Evolutionary conservation across 345 rosid genomes (phyloP), one percentile per base, ranked within the genome.

Genomic region (Carallia pectinifolia): DNA sequence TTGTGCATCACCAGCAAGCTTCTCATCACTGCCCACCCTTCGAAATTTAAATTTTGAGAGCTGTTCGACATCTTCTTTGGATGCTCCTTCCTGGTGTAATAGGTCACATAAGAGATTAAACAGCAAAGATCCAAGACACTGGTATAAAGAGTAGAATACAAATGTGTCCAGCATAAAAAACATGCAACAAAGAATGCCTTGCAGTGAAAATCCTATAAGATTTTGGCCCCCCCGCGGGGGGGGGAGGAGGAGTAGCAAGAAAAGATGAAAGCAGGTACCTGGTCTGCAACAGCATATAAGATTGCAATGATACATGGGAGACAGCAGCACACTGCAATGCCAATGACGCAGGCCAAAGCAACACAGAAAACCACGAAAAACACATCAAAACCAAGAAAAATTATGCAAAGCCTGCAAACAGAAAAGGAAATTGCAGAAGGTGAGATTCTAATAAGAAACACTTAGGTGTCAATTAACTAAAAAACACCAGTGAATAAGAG

Each of bases 221-320:
- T 7, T 54, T 54, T 6, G 7, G 19, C 4, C 16, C 23, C 23
- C 23, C 23, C 23, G 23, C 23, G 15, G 5, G 4, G 1, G 5
- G 15, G 48, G 2, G 48, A 40, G 48, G 8, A 40, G 15, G 19
- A 54, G 17, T 48, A 17, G 12, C 53, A 0, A 18, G 2, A 54
- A 54, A 54, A 9, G 4, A 54, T 2, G 29, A 54, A 54, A 10
- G 34, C 19, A 58, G 47, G 18, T 86, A 94, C 98, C 93, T 89
- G 97, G 72, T 94, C 98, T 15, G 97, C 90, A 48, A 91, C 90
- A 1, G 97, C 97, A 73, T 94, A 94, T 29, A 92, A 75, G 73
- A 94, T 88, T n/a, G 96, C 97, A 67, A 94, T 91, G 81, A 94
- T 91, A 71, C 97, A 94, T n/a, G 97, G 98, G 70, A 94, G 91